Evolutionary conservation across 306 rosid genomes (phyloP).

Genomic region (peach (Prunus persica)): Prunus_persica_NCBIv2 NC_034012.1:2661501-2662000

Average conservation of each 20-base stretch:
- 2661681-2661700: not conserved
- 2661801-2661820: not conserved
- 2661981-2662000: no score
- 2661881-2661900: not conserved
- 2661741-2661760: conserved; percentile 10
- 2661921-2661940: conserved; percentile 13
- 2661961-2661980: not conserved
- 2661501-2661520: not conserved
- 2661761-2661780: not conserved
- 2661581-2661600: conserved; percentile 1
- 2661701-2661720: not conserved
- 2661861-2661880: not conserved
- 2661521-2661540: not conserved
- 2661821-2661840: not conserved
- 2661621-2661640: conserved; percentile 11
- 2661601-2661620: conserved; percentile 5
- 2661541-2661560: not conserved
- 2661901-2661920: conserved; percentile 8
- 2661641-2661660: conserved; percentile 11
- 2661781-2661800: no score
- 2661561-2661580: conserved; percentile 1
- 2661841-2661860: not conserved
- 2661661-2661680: conserved; percentile 21
- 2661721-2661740: not conserved
- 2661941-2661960: conserved; percentile 4